phyloP scores from a whole-genome alignment of 202 grass and related monocot genomes.

The Schoenoplectus triqueter region DNA sequence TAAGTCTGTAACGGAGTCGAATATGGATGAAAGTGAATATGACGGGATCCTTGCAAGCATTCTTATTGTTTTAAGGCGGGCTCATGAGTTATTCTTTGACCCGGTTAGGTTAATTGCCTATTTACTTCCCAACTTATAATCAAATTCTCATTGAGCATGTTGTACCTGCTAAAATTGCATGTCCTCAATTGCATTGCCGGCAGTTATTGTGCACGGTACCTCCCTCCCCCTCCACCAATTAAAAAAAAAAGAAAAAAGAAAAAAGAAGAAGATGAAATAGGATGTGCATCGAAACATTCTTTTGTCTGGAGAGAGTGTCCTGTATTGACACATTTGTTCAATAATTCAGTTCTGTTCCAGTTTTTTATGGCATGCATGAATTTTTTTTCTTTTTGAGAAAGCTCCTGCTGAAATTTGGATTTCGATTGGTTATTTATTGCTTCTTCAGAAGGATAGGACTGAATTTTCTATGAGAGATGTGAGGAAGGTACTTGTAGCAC shows the following conservation, averaged over 20 bases:
- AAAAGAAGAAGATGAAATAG: background rate
- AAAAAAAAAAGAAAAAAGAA: no score
- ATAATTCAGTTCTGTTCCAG: background rate
- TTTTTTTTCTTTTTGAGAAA: background rate
- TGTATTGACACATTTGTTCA: background rate
- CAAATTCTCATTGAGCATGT: background rate
- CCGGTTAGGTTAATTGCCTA: constrained; percentile 43
- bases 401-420: background rate
- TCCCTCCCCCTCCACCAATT: no score
- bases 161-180: background rate
- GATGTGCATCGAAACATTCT: no score
- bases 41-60: constrained; percentile 73
- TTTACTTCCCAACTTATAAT: background rate
- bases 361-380: background rate
- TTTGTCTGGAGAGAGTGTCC: no score
- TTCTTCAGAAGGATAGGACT: background rate
- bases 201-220: no score
- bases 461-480: constrained; percentile 7
- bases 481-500: background rate
- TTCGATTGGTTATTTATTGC: background rate
- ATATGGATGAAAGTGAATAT: constrained; percentile 74
- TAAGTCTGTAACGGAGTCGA: constrained; percentile 62
- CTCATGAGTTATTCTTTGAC: constrained; percentile 76
- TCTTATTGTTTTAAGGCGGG: constrained; percentile 65
- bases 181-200: background rate